Evolutionary conservation across 106 monocot species (phyloP), one percentile per base, ranked within the genome.

Genomic region (Amphibolis antarctica): DNA sequence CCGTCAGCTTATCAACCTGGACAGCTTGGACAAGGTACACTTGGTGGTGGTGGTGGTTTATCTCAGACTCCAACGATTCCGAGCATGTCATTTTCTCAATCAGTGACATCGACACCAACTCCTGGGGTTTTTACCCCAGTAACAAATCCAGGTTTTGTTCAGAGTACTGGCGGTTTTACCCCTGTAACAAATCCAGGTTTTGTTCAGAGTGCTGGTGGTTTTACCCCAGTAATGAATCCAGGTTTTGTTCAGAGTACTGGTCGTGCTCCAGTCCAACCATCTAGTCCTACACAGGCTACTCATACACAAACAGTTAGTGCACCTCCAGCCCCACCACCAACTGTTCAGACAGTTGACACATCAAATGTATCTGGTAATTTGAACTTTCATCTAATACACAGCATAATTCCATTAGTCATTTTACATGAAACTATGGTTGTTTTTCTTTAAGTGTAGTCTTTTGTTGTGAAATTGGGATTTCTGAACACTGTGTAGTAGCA

Each of bases 301-400:
- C 76, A 70, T 55, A 18, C 52, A 48, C 78, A 75, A 55, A 14
- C 75, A 67, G 66, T 43, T 63, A 63, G 46, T 55, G 62, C 79
- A 22, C 76, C 80, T 64, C 67, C 78, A 23, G 76, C 84, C 21
- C 89, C 89, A 64, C 86, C 81, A 26, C 78, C 82, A 57, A 98
- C 96, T 10, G 82, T 98, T 14, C 86, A 90, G 74, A 98, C 86
- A 12, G 96, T 74, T 54, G 90, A 98, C 77, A 98, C 96, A 24
- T 87, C 90, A 28, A 98, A 82, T 65, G 90, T 98, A 14, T 53
- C 89, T 67, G 96, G 96, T 88, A 81, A 65, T 11, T 22, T 70
- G 24, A 36, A 36, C 7, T 36, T 36, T 53, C 28, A 53, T 66
- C 2, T 23, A 19, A 14, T 15, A 23, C 13, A 28, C 28, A 62